These are phyloP conservation scores for Peterozyma toletana DNA, from an alignment of 805 yeast species.

Conservation along the genomic window DNA sequence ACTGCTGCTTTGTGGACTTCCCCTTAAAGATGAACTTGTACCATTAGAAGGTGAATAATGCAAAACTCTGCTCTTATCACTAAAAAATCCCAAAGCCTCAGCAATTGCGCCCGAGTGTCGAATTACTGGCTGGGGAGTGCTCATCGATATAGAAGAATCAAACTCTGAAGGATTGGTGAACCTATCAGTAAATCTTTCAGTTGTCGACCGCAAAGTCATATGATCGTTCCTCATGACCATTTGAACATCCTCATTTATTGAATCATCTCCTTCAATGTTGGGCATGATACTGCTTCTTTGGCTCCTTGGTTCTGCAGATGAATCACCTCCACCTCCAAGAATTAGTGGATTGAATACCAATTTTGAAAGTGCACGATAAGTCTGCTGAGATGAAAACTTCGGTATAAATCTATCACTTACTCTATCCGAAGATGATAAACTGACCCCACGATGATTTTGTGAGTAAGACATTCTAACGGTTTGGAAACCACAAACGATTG, in stretches of 20 bases:
- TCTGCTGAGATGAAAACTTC: slow-evolving; percentile 19
- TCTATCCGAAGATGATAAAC: slow-evolving; percentile 1
- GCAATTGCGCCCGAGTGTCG: slow-evolving; percentile 35
- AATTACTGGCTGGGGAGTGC: not conserved
- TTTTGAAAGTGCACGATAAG: slow-evolving; percentile 15
- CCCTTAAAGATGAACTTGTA: not conserved
- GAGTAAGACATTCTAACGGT: too few species aligned
- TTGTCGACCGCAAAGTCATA: not conserved
- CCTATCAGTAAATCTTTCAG: not conserved
- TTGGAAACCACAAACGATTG: too few species aligned
- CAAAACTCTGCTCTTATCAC: slow-evolving; percentile 32
- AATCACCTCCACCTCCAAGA: not conserved
- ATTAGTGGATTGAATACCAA: not conserved
- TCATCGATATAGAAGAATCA: not conserved
- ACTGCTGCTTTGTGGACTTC: not conserved
- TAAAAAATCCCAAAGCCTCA: slow-evolving; percentile 37
- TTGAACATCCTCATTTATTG: not conserved
- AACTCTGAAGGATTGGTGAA: not conserved
- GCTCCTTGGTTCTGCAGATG: not conserved
- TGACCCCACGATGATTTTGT: not conserved
- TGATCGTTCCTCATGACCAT: not conserved
- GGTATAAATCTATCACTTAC: slow-evolving; percentile 33
- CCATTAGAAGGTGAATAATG: slow-evolving; percentile 15
- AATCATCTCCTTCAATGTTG: not conserved
- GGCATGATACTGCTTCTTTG: too few species aligned